Percentiles rank a stretch among this genome's conserved stretches.
phyloP scores from a whole-genome alignment of 202 grass and related monocot genomes.

The Panicum hallii region DNA sequence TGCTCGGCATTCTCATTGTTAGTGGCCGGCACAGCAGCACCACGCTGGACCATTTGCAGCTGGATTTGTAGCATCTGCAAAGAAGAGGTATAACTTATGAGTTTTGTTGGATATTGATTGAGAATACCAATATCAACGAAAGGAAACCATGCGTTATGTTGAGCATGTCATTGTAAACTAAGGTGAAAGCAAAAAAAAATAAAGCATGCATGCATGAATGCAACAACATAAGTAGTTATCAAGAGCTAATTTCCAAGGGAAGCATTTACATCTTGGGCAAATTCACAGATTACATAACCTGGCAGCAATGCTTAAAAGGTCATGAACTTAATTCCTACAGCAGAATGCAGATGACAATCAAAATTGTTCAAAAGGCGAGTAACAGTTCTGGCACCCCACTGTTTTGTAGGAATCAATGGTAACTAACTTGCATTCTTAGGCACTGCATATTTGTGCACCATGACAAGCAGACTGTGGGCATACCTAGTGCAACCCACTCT shows the following conservation, averaged over 20 bases:
- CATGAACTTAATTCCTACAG: not conserved
- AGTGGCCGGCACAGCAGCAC: constrained; percentile 28
- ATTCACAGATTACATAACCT: not conserved
- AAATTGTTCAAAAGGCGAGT: not conserved
- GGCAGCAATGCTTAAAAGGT: not conserved
- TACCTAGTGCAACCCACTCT: constrained; percentile 4
- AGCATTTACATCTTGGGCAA: constrained; percentile 7
- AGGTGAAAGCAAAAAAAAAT: not conserved
- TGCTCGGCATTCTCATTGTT: constrained; percentile 50
- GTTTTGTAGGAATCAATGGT: constrained; percentile 7
- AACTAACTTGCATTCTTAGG: not conserved
- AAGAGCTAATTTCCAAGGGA: not conserved
- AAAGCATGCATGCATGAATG: not conserved
- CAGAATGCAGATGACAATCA: not conserved
- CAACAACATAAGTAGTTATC: not conserved
- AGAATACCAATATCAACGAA: not conserved
- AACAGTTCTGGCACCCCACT: not conserved
- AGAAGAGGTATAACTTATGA: constrained; percentile 4
- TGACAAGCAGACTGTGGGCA: not conserved
- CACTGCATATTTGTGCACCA: not conserved
- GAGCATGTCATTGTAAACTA: not conserved
- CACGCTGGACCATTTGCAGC: constrained; percentile 66
- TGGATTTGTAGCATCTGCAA: constrained; percentile 74
- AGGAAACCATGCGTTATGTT: not conserved
- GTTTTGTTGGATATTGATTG: not conserved